Percentiles rank a stretch among this genome's conserved stretches.
Conservation (phyloP, 768 basidiomycete species). For the Pholiota microspora region DNA sequence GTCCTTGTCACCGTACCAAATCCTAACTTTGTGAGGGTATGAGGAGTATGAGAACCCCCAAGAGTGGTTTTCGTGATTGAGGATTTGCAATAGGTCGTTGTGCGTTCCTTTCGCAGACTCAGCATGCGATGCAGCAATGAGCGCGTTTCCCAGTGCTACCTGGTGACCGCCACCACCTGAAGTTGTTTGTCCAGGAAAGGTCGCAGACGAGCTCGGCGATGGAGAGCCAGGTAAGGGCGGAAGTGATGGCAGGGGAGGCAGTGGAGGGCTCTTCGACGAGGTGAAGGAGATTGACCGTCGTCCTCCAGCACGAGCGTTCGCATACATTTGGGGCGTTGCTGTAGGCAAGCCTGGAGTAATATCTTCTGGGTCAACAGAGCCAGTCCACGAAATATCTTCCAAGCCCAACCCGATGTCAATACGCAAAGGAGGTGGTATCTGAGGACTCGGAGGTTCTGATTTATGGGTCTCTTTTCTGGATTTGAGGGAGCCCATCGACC, state of each 20-base stretch:
- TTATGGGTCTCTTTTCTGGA: slow-evolving; percentile 41
- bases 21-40: slow-evolving; percentile 71
- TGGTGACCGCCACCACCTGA: slow-evolving; percentile 45
- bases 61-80: slow-evolving; percentile 84
- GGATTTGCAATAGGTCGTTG: slow-evolving; percentile 86
- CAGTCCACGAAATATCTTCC: slow-evolving; percentile 53
- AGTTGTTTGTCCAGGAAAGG: slow-evolving; percentile 24
- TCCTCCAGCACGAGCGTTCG: slow-evolving; percentile 47
- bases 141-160: slow-evolving; percentile 79
- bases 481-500: slow-evolving; percentile 81
- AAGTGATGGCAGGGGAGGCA: slow-evolving; percentile 33
- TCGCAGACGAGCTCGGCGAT: slow-evolving; percentile 40
- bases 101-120: slow-evolving; percentile 92
- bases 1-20: slow-evolving; percentile 94
- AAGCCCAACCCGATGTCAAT: slow-evolving; percentile 59
- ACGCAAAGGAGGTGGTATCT: slow-evolving; percentile 49
- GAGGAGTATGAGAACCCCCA: slow-evolving; percentile 90
- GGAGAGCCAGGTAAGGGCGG: slow-evolving; percentile 50
- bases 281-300: slow-evolving; percentile 74
- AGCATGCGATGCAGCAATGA: slow-evolving; percentile 92
- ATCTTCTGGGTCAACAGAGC: slow-evolving; percentile 21
- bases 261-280: slow-evolving; percentile 38
- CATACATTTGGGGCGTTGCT: slow-evolving; percentile 34
- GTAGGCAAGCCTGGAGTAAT: slow-evolving; percentile 12
- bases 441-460: slow-evolving; percentile 46